A percentile compares a stretch with the other conserved stretches of the same genome.
These are phyloP conservation scores for Cyanodermella asteris DNA, from an alignment of 2,329 filamentous ascomycete species.

Conservation along the genomic window DNA sequence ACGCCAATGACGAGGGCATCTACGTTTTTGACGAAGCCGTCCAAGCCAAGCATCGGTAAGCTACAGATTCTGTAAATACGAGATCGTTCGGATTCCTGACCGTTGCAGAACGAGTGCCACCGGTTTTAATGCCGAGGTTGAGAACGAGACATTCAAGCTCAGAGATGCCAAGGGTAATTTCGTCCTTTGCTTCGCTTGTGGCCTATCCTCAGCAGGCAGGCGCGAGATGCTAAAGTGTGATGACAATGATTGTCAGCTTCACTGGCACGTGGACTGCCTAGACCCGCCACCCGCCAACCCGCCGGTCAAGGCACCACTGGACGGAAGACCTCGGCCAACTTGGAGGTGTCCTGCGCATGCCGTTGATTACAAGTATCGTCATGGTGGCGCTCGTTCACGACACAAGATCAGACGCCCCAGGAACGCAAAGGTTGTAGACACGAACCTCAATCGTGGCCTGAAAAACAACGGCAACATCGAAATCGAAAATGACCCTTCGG, in stretches of 20 bases:
- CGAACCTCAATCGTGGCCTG: constrained; percentile 37
- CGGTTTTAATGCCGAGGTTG: too few species aligned
- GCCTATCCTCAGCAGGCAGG: constrained; percentile 37
- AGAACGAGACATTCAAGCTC: constrained; percentile 47
- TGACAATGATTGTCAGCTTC: constrained; percentile 50
- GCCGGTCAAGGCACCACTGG: constrained; percentile 30
- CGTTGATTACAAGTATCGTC: constrained; percentile 13
- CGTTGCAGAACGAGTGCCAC: too few species aligned
- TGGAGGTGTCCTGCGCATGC: constrained; percentile 83
- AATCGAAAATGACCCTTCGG: constrained; percentile 36
- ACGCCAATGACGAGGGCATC: constrained; percentile 52
- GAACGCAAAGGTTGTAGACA: constrained; percentile 25
- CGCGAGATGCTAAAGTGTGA: constrained; percentile 73
- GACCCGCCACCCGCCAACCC: constrained; percentile 64
- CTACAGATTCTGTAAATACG: too few species aligned
- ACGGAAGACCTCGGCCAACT: constrained; percentile 37
- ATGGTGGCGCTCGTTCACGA: constrained; percentile 11
- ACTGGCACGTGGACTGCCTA: constrained; percentile 86
- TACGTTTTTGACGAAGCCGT: too few species aligned
- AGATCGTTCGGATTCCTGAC: too few species aligned
- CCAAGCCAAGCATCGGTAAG: too few species aligned
- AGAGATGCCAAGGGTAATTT: constrained; percentile 51
- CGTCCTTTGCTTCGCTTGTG: constrained; percentile 59
- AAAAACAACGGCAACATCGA: constrained; percentile 53
- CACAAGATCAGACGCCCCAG: constrained; percentile 28